phyloP scores from a whole-genome alignment of 1,284 basidiomycete species.

The Puccinia coronata region DNA sequence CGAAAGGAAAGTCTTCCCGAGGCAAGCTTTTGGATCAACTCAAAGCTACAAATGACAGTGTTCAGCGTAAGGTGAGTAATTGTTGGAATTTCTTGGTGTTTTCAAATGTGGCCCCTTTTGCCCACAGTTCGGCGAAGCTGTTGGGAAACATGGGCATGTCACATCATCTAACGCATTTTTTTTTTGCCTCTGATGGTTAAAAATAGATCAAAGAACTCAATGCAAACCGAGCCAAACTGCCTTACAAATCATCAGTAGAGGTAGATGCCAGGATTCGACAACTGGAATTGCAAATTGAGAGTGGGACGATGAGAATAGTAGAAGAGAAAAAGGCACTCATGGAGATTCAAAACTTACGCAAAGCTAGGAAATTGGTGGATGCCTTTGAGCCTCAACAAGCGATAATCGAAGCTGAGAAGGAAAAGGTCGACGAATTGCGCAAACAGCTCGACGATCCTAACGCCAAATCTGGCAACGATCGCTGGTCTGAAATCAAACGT shows the following conservation, averaged over 20 bases:
- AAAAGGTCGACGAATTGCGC: constrained; percentile 74
- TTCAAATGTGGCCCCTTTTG: neutral
- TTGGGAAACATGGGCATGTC: too few species aligned
- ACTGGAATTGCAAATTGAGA: constrained; percentile 83
- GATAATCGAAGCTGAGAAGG: constrained; percentile 77
- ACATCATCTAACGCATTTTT: too few species aligned
- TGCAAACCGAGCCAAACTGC: constrained; percentile 25
- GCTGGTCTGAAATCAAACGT: constrained; percentile 77
- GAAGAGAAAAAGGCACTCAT: constrained; percentile 92
- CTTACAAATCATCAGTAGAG: constrained; percentile 38
- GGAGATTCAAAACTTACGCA: constrained; percentile 75
- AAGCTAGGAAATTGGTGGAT: constrained; percentile 72
- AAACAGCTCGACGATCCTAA: constrained; percentile 89
- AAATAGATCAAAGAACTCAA: constrained; percentile 45
- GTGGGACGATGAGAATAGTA: constrained; percentile 85
- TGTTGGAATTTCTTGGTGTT: neutral
- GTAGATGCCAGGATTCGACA: constrained; percentile 63
- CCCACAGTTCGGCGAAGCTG: too few species aligned
- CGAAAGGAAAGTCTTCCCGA: constrained; percentile 73
- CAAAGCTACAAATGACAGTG: constrained; percentile 74
- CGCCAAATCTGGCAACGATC: constrained; percentile 75
- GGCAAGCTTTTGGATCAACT: constrained; percentile 79
- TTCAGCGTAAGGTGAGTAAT: constrained; percentile 74
- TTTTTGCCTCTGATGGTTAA: constrained; percentile 28
- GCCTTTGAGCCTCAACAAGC: constrained; percentile 76